Evolutionary conservation across 306 rosid genomes (phyloP), one percentile per base, ranked within the genome.

Genomic region (Dryas drummondii): DNA sequence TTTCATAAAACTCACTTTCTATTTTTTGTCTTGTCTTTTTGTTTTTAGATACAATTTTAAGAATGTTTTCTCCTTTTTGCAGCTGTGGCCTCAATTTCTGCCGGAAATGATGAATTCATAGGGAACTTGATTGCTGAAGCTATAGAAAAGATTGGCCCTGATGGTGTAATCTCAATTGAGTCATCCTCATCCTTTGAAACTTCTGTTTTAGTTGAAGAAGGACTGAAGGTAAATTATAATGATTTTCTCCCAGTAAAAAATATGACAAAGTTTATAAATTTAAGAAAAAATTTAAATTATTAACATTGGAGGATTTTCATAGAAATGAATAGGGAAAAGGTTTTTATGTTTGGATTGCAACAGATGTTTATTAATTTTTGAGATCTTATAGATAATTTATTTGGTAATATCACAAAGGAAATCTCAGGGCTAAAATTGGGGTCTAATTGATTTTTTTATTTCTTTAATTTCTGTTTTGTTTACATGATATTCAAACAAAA

Each of bases 41-140:
- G 22, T 22, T 12, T 13, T 47, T 32, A 2, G 66, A 17, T 45
- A 14, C 5, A 59, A 53, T 77, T 40, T 55, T 71, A 40, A 63
- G 26, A 66, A 54, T 59, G 27, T 73, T 73, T 42, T 69, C 70
- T 46, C 32, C 65, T 52, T 80, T 79, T 78, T 74, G 78, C 91
- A 94, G 98, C 97, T 69, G 92, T 94, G 59, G 98, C 98, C 41
- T 81, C 97, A 6, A 84, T 94, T 74, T 90, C 98, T 66, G 91
- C 98, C 6, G 98, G 98, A 83, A 94, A 94, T 81, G 97, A 91
- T 59, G 90, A 90, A 66, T 87, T 85, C 82, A 71, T 94, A 8
- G 98, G 98, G 45, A 86, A 86, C 75, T 84, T 94, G 87, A 86
- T 94, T 68, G 97, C 98, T 48, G 92, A 94, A 79, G 91, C 96